Percentiles rank a stretch among this genome's conserved stretches.
These are phyloP conservation scores for Diplodia intermedia DNA, from an alignment of 2,329 filamentous ascomycete species.

Conservation along the genomic window DNA sequence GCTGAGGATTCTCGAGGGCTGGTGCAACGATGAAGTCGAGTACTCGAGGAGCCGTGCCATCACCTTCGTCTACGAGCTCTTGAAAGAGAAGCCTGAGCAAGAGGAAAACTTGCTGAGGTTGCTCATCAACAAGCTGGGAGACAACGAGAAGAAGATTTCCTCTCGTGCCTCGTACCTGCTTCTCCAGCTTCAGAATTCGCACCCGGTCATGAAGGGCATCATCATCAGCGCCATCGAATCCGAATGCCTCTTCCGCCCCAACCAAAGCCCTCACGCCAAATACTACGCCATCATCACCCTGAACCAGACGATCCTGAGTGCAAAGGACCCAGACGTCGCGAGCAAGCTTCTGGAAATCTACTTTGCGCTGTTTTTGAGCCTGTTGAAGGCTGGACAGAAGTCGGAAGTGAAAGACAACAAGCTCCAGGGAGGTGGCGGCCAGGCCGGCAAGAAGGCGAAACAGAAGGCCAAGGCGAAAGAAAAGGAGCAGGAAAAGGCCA, in stretches of 20 bases:
- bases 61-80: constrained; percentile 87
- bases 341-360: constrained; percentile 86
- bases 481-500: constrained; percentile 51
- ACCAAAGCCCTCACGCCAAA: constrained; percentile 85
- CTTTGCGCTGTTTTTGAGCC: constrained; percentile 83
- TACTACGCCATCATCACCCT: constrained; percentile 97
- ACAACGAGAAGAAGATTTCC: constrained; percentile 93
- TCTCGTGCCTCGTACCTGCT: constrained; percentile 92
- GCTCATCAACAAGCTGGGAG: constrained; percentile 94
- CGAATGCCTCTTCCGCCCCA: constrained; percentile 84
- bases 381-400: constrained; percentile 70
- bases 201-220: constrained; percentile 92
- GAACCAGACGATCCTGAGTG: constrained; percentile 93
- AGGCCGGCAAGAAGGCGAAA: constrained; percentile 61
- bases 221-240: constrained; percentile 86
- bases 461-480: constrained; percentile 53
- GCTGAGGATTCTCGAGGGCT: constrained; percentile 86
- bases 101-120: constrained; percentile 91
- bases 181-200: constrained; percentile 85
- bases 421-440: constrained; percentile 64
- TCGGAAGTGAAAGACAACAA: constrained; percentile 48
- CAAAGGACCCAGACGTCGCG: constrained; percentile 80
- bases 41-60: constrained; percentile 88
- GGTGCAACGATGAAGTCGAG: constrained; percentile 95
- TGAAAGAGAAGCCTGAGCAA: constrained; percentile 96